Evolutionary conservation across 192 early-diverging fungal genomes (phyloP), one percentile per base, ranked within the genome.

Genomic region (Spizellomyces sp.): DNA sequence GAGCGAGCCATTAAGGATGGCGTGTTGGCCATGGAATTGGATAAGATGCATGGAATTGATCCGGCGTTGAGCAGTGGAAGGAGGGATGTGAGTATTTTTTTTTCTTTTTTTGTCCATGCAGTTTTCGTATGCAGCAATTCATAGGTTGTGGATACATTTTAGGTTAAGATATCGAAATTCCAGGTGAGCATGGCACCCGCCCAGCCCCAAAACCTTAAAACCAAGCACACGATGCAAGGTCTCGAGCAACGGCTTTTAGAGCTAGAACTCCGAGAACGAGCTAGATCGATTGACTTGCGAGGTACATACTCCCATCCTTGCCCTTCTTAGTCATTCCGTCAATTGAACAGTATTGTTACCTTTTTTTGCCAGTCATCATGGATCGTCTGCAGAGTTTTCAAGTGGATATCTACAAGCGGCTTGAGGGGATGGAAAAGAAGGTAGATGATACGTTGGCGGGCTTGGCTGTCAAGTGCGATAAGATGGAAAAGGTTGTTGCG

Each of bases 31-130:
- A 57, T 64, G 9, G 84, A 86, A 63, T 73, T 86, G 42, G 84
- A 86, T 66, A 86, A 86, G 62, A 83, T 86, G n/a, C 84, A 86
- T 58, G 81, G 84, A 5, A 69, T 86, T 50, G 84, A 86, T 68
- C 84, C 84, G 8, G 74, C 76, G 6, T 73, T 81, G 55, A 75
- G 56, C 67, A 70, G 58, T 14, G 80, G 80, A 21, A 67, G 77
- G 64, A 80, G 73, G 74, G 84, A 82, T 69, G 77, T 78, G 27
- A 36, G 27, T 36, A 36, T 36, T 36, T 36, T 52, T 41, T 4
- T 14, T 17, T 22, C 52, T 54, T 54, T 54, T 14, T 3, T 17
- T 17, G 2, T 54, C 19, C 15, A 14, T 54, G 19, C 19, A 0
- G 52, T 56, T 56, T 6, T 56, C 54, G n/a, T 7, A 56, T 19